Conservation (phyloP, 805 yeast genomes). For the Metschnikowia baotianmanensis region DNA sequence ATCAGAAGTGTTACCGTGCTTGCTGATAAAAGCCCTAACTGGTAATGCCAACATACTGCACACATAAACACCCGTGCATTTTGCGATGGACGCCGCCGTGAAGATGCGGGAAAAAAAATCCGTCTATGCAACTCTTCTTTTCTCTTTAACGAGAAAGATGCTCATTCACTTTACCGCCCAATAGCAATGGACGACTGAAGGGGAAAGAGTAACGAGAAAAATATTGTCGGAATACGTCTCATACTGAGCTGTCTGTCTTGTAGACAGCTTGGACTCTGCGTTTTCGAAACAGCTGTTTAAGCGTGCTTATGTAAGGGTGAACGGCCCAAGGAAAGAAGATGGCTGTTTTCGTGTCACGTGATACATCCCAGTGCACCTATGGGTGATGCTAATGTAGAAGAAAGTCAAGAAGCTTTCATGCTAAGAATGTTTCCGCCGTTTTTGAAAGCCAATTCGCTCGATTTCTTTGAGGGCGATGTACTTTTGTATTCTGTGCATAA, state of each 20-base stretch:
- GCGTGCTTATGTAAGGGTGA: too few relatives aligned
- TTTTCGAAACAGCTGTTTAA: conserved; percentile 36
- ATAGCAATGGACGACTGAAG: conserved; percentile 21
- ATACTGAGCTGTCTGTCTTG: conserved; percentile 14
- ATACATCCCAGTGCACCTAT: too few relatives aligned
- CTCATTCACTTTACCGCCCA: conserved; percentile 25
- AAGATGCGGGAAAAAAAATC: background rate
- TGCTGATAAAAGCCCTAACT: too few relatives aligned
- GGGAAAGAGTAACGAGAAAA: conserved; percentile 23
- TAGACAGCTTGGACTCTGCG: conserved; percentile 34
- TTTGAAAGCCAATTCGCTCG: too few relatives aligned
- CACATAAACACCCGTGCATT: conserved; percentile 12
- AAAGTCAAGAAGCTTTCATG: too few relatives aligned
- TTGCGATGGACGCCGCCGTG: background rate
- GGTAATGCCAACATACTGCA: background rate
- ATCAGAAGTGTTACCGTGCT: too few relatives aligned
- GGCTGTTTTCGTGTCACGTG: too few relatives aligned
- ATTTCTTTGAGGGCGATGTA: too few relatives aligned
- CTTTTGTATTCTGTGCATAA: too few relatives aligned
- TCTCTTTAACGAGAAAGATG: conserved; percentile 18
- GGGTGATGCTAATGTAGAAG: too few relatives aligned
- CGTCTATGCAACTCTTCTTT: background rate
- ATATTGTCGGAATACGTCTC: conserved; percentile 20
- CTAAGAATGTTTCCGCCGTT: too few relatives aligned
- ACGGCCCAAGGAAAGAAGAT: too few relatives aligned